Base-by-base conservation (phyloP, 176 grass and related monocot species). In the Puccinellia tenuiflora region DNA sequence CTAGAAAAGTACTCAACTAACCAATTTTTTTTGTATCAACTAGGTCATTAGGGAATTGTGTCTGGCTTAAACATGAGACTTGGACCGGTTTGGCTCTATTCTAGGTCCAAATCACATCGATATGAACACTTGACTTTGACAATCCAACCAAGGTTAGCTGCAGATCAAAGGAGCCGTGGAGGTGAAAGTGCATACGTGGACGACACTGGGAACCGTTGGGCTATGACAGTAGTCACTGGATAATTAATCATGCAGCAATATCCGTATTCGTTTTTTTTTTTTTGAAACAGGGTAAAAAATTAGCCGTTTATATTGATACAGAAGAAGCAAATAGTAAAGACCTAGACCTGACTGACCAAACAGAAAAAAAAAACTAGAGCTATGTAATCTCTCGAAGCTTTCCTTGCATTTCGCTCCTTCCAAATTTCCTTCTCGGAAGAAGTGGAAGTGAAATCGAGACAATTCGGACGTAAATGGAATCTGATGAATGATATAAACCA, bases 61-160 rank as follows among this genome's bases (percentile, higher is more conserved):
- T 52, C 5, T 62, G 40, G 75, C 75, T 20, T 38, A 20, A 86
- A 56, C 84, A 66, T 60, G 76, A 25, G 75, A 85, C 11, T 18
- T 60, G 37, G 68, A 47, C 79, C 6, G 12, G 59, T 84, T 86
- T 69, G 48, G 79, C 84, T 29, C 45, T 22, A 6, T 74, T 64
- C 1, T 10, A 25, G 18, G 65, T 67, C 45, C 54, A 82, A 25
- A 45, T 73, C 71, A 71, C 35, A 15, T 75, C n/a, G 6, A 3
- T 5, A n/a, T 53, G 54, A 30, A 30, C 21, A 10, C 61, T 12
- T 82, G 88, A 86, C 78, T 6, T 48, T 37, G 83, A 86, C 88
- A 21, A 43, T 22, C 14, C 40, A 90, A 85, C 78, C 34, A 24
- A 77, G 65, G 55, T 81, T 25, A 61, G 66, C 51, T 83, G 48